Evolutionary conservation across 768 basidiomycete genomes (phyloP), one percentile per base, ranked within the genome.

Genomic region (Vararia minispora): DNA sequence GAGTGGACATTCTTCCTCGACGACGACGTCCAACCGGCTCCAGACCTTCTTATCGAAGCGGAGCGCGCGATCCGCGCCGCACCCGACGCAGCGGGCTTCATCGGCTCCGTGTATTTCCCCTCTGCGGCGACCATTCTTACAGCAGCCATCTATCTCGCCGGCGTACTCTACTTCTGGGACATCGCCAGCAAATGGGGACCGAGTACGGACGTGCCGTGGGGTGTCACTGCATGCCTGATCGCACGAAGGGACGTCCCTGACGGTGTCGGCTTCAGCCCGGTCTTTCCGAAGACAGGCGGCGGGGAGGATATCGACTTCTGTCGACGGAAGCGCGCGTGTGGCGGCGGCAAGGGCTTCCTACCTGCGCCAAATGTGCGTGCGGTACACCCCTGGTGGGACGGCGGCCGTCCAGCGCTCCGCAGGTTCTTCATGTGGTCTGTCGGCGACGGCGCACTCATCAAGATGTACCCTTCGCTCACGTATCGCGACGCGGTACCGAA

Each of bases 291-390:
- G 55, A 79, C 74, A 3, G 73, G 75, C 1, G 74, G 76, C 3
- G 76, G 75, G 0, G 76, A 79, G 42, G 74, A 79, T 27, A 74
- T 77, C 10, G 69, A 77, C 47, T 76, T 69, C 46, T 73, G 72
- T 42, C 58, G 64, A n/a, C 53, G 53, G 42, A 74, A 71, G 41
- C 60, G 71, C 10, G 49, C 59, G 14, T 57, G 48, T 23, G 42
- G 51, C 14, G 51, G 59, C 2, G 50, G 59, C 5, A 52, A 59
- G 26, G 69, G 71, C 0, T 74, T 78, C 43, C 43, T 52, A 21
- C 56, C 71, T 2, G 74, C 73, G 11, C 72, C 72, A 2, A 35
- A 54, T 0, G 71, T 71, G 7, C 40, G 56, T n/a, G 71, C 69
- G 13, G 70, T 64, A 6, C 74, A 77, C 52, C 72, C 74, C 5